A percentile compares a stretch with the other conserved stretches of the same genome.
Evolutionary conservation across 371 early-diverging fungal genomes (phyloP).

Genomic region (Mucor piriformis): DNA sequence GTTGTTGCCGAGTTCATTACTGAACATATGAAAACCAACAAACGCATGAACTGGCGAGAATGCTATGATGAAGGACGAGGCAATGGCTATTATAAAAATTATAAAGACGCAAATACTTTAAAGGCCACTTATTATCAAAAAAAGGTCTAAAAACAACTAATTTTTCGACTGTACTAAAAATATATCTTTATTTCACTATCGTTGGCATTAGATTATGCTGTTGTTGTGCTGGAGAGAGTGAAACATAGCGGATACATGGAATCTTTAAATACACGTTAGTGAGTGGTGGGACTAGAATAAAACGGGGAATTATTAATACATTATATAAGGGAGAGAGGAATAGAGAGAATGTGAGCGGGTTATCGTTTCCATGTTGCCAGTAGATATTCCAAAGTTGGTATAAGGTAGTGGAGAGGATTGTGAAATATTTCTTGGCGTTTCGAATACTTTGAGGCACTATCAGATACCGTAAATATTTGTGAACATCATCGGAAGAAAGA

Average conservation of each 20-base stretch:
- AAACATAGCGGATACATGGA: too few species aligned
- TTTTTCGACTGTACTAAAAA: too few species aligned
- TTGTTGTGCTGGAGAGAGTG: too few species aligned
- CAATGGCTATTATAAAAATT: neutral
- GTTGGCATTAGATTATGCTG: too few species aligned
- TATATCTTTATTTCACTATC: too few species aligned
- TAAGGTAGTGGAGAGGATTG: neutral
- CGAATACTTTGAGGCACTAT: neutral
- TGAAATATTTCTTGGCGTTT: neutral
- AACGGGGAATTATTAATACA: too few species aligned
- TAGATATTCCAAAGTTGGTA: neutral
- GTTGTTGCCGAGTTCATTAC: conserved; percentile 2
- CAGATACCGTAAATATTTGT: neutral
- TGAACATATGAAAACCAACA: conserved; percentile 1
- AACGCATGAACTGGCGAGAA: neutral
- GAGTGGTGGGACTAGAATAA: too few species aligned
- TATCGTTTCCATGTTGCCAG: neutral
- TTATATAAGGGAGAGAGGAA: too few species aligned
- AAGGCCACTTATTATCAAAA: too few species aligned
- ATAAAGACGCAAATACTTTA: neutral
- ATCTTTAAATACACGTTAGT: too few species aligned
- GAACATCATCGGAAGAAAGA: neutral
- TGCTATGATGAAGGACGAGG: conserved; percentile 1
- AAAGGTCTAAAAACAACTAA: too few species aligned
- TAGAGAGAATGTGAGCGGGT: too few species aligned